Evolutionary conservation across 2,329 filamentous ascomycete genomes (phyloP), one percentile per base, ranked within the genome.

Genomic region (Pseudopithomyces maydicus): DNA sequence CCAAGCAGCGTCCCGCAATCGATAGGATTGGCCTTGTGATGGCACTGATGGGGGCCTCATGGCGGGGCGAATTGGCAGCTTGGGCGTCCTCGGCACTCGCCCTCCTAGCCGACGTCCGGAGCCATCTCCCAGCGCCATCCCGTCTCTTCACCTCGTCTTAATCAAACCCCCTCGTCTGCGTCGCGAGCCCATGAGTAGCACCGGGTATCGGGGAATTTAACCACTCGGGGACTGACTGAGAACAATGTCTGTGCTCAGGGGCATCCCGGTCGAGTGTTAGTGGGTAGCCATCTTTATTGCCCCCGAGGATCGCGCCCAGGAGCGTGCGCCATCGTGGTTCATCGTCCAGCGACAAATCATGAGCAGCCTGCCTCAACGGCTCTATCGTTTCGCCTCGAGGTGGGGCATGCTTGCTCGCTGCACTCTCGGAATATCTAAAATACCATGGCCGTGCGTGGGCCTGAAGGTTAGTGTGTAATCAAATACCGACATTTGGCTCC

Each of bases 241-340:
- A 53, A 45, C 49, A 41, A 52, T 23, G 41, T 41, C 35, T 41
- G 54, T 57, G 58, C 52, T 52, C 51, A 57, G 54, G 54, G 54
- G 49, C 19, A 47, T 49, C 52, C 43, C 23, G 36, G 52, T 15
- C 29, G 22, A 52, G 32, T 26, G 6, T 47, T 44, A 39, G 38
- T 14, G 49, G 36, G 19, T 26, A 39, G 23, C 4, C 26, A 38
- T 52, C 5, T 41, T 47, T 22, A 43, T 47, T 52, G 54, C 20
- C 29, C 45, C 29, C 29, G 45, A 29, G 39, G 53, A 50, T 55
- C 53, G 45, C 53, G 33, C 19, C n/a, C 20, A 19, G 48, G 48
- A 43, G 26, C 48, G 48, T 51, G 48, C 48, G 26, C 14, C 36
- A 14, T 51, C 36, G 35, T 41, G 22, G 15, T 17, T 23, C 35